phyloP scores from a whole-genome alignment of 306 rosid genomes.

The Inga leiocalycina region DNA sequence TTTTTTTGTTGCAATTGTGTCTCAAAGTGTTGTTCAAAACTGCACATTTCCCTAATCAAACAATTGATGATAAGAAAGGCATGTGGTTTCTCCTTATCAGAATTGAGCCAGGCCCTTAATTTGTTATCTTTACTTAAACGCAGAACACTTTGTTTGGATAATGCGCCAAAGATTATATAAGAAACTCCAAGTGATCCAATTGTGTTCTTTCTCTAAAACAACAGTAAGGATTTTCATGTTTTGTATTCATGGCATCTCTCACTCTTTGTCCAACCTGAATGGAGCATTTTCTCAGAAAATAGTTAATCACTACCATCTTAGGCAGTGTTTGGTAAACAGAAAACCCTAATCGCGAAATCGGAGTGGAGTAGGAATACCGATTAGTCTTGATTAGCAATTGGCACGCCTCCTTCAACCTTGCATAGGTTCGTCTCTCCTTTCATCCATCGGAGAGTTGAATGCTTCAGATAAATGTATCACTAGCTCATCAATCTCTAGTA shows the following conservation, averaged over 20 bases:
- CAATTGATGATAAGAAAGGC: background rate
- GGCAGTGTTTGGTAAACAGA: background rate
- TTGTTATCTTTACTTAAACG: background rate
- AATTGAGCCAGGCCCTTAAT: background rate
- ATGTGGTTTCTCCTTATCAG: background rate
- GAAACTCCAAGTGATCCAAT: background rate
- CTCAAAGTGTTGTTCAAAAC: background rate
- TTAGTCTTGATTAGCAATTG: background rate
- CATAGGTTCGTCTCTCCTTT: background rate
- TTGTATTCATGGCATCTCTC: background rate
- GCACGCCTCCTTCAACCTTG: background rate
- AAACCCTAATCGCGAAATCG: background rate
- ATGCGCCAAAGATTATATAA: background rate
- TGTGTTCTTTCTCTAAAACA: background rate
- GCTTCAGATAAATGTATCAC: background rate
- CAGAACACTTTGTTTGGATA: constrained; percentile 22
- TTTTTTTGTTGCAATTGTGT: constrained; percentile 1
- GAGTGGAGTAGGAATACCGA: background rate
- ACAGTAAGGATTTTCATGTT: background rate
- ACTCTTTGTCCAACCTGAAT: background rate
- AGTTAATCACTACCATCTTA: background rate
- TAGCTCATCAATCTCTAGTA: background rate
- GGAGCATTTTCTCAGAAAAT: background rate
- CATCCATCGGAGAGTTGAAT: background rate
- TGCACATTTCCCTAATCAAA: background rate